Conservation (phyloP, 495 filamentous ascomycete genomes). For the Aspergillus kassunensis region DNA sequence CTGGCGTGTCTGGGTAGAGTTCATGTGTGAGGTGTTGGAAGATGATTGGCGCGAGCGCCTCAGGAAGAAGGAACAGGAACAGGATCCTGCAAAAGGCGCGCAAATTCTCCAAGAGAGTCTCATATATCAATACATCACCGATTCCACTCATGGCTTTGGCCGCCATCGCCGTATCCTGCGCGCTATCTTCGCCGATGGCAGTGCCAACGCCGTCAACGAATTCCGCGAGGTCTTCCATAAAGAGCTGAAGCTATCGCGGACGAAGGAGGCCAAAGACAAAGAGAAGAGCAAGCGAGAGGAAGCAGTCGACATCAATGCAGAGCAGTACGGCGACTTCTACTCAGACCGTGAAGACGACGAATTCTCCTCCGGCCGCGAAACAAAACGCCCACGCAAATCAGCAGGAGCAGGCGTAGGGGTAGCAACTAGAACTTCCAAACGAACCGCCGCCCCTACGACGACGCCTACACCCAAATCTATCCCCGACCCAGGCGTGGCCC, state of each 20-base stretch:
- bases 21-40: constrained; percentile 74
- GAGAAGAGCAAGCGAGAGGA: constrained; percentile 38
- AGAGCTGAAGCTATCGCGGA: constrained; percentile 45
- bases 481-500: neutral
- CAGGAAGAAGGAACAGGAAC: constrained; percentile 20
- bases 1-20: constrained; percentile 79
- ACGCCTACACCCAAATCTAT: neutral
- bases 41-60: constrained; percentile 64
- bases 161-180: constrained; percentile 52
- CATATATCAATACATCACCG: constrained; percentile 50
- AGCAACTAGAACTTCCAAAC: neutral
- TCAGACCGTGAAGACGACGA: constrained; percentile 46
- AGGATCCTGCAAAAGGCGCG: constrained; percentile 16
- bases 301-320: constrained; percentile 56
- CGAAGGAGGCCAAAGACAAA: constrained; percentile 16
- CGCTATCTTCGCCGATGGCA: constrained; percentile 62
- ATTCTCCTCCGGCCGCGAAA: constrained; percentile 8
- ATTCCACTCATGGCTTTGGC: constrained; percentile 31
- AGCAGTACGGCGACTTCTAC: constrained; percentile 54
- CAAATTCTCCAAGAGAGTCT: constrained; percentile 46
- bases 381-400: constrained; percentile 20
- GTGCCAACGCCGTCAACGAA: constrained; percentile 40
- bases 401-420: neutral
- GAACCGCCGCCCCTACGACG: neutral
- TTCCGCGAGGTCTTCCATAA: constrained; percentile 59